These are phyloP conservation scores for Phytophthora hybrid DNA, from an alignment of 352 stramenopile genomes.

Conservation along the genomic window DNA sequence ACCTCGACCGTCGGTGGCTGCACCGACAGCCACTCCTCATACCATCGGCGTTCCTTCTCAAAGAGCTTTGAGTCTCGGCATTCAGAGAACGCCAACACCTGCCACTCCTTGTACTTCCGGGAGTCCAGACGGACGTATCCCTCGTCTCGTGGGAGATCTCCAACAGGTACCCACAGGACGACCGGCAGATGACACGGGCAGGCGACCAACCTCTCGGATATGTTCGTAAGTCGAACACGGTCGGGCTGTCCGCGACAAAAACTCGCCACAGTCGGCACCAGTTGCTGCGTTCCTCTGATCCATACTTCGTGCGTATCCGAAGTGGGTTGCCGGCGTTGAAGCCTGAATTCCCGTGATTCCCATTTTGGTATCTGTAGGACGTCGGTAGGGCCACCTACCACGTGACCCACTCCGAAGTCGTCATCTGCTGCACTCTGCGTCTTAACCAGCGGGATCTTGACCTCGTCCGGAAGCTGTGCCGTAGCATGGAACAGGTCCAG, in stretches of 20 bases:
- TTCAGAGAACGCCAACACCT: conserved; percentile 1
- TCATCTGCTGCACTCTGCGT: neutral
- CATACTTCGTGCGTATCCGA: conserved; percentile 1
- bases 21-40: neutral
- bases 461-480: conserved; percentile 7
- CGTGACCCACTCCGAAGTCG: neutral
- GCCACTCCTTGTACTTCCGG: conserved; percentile 4
- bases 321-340: neutral
- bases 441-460: conserved; percentile 10
- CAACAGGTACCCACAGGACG: conserved; percentile 1
- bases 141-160: neutral
- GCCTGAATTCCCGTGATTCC: conserved; percentile 10
- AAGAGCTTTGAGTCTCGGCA: neutral
- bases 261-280: conserved; percentile 5
- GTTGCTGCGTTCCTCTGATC: neutral
- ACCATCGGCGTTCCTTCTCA: neutral
- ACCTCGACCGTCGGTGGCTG: conserved; percentile 4
- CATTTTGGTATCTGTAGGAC: neutral
- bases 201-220: neutral
- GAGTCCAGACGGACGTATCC: conserved; percentile 4
- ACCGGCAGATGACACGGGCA: neutral
- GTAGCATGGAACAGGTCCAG: neutral
- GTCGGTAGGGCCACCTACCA: neutral
- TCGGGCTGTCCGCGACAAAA: neutral
- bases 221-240: neutral